These are phyloP conservation scores for Crotalaria pallida DNA, from an alignment of 306 rosid species.

Conservation along the genomic window DNA sequence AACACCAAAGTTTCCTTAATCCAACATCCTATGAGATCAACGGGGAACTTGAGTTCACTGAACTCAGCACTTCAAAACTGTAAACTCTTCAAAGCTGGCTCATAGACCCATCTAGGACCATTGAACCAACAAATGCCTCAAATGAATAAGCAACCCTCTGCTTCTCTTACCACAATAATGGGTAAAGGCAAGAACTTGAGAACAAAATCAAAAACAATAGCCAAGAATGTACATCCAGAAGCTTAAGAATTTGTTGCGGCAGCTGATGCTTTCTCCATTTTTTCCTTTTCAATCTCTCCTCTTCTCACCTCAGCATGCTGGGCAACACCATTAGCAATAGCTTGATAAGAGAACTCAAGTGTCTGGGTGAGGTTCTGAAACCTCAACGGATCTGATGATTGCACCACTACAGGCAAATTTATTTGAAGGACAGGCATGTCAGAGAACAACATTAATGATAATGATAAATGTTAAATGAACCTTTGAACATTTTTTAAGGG, in stretches of 20 bases:
- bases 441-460: not conserved
- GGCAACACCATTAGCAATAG: constrained; percentile 80
- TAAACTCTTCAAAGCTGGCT: constrained; percentile 27
- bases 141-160: constrained; percentile 30
- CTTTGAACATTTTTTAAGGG: not conserved
- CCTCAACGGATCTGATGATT: constrained; percentile 59
- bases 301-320: constrained; percentile 87
- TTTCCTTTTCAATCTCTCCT: constrained; percentile 79
- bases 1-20: constrained; percentile 20
- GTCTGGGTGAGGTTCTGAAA: constrained; percentile 79
- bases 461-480: not conserved
- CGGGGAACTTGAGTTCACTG: constrained; percentile 29
- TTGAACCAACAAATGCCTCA: constrained; percentile 29
- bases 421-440: not conserved
- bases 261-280: constrained; percentile 60
- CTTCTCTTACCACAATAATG: constrained; percentile 38
- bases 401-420: constrained; percentile 45
- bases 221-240: constrained; percentile 34
- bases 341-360: constrained; percentile 81
- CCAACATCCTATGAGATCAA: constrained; percentile 28
- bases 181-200: constrained; percentile 18
- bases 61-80: constrained; percentile 33
- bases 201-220: constrained; percentile 13
- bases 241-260: constrained; percentile 39
- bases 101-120: constrained; percentile 29